A percentile compares a stretch with the other conserved stretches of the same genome.
These are phyloP conservation scores for Eutrema salsugineum DNA, from an alignment of 441 rosid species.

Conservation along the genomic window DNA sequence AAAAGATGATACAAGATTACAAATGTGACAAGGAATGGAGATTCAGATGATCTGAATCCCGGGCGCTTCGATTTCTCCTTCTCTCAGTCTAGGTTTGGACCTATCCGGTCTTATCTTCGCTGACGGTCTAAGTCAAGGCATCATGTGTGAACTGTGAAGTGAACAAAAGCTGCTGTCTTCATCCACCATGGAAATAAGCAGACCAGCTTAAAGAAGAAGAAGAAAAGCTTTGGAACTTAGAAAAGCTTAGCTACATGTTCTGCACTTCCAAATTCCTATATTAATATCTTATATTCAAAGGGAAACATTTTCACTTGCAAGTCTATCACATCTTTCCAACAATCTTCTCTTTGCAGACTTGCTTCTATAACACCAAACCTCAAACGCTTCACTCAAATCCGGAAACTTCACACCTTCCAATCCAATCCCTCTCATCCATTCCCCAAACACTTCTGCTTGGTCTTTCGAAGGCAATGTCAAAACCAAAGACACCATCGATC, in stretches of 20 bases:
- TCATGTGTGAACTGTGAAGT: background rate
- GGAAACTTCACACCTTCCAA: slow-evolving; percentile 67
- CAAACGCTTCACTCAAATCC: slow-evolving; percentile 89
- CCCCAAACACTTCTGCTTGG: slow-evolving; percentile 80
- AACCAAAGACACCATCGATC: slow-evolving; percentile 67
- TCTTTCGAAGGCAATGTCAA: slow-evolving; percentile 79
- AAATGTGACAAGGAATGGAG: background rate
- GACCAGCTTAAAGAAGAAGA: background rate
- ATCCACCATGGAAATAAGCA: background rate
- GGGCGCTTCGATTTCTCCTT: background rate
- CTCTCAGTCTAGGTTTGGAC: background rate
- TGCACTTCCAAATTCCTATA: background rate
- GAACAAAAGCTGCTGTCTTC: background rate
- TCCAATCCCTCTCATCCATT: slow-evolving; percentile 59
- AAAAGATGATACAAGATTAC: background rate
- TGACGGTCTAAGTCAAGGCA: background rate
- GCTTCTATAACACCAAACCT: slow-evolving; percentile 89
- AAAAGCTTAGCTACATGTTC: background rate
- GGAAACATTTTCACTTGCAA: background rate
- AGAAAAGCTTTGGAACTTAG: background rate
- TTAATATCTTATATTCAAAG: no score
- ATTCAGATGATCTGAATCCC: background rate
- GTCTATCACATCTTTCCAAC: slow-evolving; percentile 47
- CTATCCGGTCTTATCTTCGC: background rate
- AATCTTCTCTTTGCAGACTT: slow-evolving; percentile 91